Conservation (phyloP, 192 early-diverging fungal genomes). For the Gaertneriomyces semiglobifer region DNA sequence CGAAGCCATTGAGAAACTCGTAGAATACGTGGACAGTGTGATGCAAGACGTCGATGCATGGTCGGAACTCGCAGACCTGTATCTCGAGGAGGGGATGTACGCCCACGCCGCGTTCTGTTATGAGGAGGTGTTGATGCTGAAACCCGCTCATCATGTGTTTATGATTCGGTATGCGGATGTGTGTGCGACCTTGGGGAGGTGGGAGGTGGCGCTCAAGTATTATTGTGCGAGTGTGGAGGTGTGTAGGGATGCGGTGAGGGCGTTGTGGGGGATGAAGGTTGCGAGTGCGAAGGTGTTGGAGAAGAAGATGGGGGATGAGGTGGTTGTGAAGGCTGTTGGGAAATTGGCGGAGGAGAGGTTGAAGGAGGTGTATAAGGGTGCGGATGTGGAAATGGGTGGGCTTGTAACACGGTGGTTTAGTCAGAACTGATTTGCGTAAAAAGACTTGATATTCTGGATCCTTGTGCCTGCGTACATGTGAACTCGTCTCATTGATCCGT, state of each 20-base stretch:
- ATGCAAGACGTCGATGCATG: constrained; percentile 87
- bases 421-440: too few species aligned
- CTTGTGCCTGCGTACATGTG: too few species aligned
- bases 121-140: constrained; percentile 87
- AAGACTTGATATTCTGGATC: too few species aligned
- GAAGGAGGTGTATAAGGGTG: too few species aligned
- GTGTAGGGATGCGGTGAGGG: constrained; percentile 78
- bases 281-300: constrained; percentile 15
- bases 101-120: constrained; percentile 84
- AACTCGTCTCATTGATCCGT: too few species aligned
- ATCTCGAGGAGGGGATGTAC: constrained; percentile 67
- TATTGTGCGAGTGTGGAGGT: constrained; percentile 86
- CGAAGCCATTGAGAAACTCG: constrained; percentile 72
- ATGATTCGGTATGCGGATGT: constrained; percentile 90
- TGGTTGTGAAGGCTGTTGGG: too few species aligned
- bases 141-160: constrained; percentile 81
- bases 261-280: constrained; percentile 68
- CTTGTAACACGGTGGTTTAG: too few species aligned
- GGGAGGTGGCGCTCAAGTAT: constrained; percentile 75
- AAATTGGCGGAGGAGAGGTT: too few species aligned
- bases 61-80: constrained; percentile 75
- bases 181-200: constrained; percentile 66
- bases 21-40: constrained; percentile 77
- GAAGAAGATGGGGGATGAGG: background rate
- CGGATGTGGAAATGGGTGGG: too few species aligned